Evolutionary conservation across 2,329 filamentous ascomycete genomes (phyloP).

Genomic region (Myriangium duriaei): DNA sequence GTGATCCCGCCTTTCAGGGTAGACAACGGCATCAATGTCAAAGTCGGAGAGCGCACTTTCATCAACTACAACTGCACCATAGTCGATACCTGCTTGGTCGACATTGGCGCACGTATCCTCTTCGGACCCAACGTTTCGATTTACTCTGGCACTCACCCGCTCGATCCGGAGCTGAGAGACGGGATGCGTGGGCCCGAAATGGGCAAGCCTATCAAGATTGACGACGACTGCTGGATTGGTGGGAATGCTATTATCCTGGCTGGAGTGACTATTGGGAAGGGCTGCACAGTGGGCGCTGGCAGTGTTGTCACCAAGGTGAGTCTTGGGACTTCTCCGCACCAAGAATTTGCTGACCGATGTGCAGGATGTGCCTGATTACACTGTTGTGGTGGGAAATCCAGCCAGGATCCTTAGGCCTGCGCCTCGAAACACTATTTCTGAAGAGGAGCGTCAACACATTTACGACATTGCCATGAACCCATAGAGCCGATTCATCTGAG

Average conservation of each 20-base stretch:
- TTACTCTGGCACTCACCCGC: slow-evolving; percentile 62
- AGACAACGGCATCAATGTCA: slow-evolving; percentile 69
- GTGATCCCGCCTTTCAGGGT: slow-evolving; percentile 56
- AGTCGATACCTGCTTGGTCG: slow-evolving; percentile 63
- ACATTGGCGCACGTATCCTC: slow-evolving; percentile 63
- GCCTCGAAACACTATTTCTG: slow-evolving; percentile 11
- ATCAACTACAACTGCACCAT: slow-evolving; percentile 66
- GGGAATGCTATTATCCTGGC: slow-evolving; percentile 61
- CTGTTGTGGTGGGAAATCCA: slow-evolving; percentile 55
- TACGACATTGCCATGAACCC: slow-evolving; percentile 10
- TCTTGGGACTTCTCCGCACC: background rate
- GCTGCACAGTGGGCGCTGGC: slow-evolving; percentile 63
- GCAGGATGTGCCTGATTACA: slow-evolving; percentile 49
- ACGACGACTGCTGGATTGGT: slow-evolving; percentile 71
- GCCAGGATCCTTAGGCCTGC: slow-evolving; percentile 12
- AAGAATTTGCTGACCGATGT: slow-evolving; percentile 8
- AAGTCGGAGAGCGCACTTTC: slow-evolving; percentile 57
- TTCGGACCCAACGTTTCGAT: slow-evolving; percentile 68
- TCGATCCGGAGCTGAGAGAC: slow-evolving; percentile 62
- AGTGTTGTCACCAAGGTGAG: slow-evolving; percentile 64
- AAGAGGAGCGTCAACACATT: slow-evolving; percentile 12
- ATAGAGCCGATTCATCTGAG: background rate
- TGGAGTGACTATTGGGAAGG: slow-evolving; percentile 66
- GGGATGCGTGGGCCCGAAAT: slow-evolving; percentile 63
- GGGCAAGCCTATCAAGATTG: slow-evolving; percentile 61